phyloP scores from a whole-genome alignment of 495 filamentous ascomycete genomes.

The Xeromyces bisporus region DNA sequence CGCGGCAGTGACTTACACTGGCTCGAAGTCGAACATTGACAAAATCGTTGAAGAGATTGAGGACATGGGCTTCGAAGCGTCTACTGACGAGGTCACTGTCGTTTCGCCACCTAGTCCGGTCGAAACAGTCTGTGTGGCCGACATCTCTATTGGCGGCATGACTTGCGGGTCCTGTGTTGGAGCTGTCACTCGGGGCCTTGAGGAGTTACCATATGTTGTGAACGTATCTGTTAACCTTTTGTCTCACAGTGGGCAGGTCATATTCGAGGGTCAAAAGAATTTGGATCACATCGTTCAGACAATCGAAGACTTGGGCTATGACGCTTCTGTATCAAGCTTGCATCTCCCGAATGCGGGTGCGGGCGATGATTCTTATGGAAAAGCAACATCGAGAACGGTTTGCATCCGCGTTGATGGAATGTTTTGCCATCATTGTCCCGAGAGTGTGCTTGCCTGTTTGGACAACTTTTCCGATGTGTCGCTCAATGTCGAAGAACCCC shows the following conservation, averaged over 20 bases:
- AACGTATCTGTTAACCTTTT: conserved; percentile 53
- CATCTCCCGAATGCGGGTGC: conserved; percentile 5
- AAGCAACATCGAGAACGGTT: conserved; percentile 35
- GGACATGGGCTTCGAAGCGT: conserved; percentile 39
- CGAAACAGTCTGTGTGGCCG: conserved; percentile 26
- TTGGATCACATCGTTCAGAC: conserved; percentile 41
- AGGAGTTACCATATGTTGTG: conserved; percentile 44
- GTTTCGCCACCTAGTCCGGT: conserved; percentile 4
- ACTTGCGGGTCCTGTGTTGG: conserved; percentile 64
- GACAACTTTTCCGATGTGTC: conserved; percentile 24
- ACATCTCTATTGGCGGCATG: conserved; percentile 66
- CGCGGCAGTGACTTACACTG: conserved; percentile 30
- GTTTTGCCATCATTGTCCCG: conserved; percentile 74
- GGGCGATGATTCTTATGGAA: conserved; percentile 2
- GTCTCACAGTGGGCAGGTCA: conserved; percentile 51
- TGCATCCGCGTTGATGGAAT: conserved; percentile 62
- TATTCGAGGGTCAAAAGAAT: conserved; percentile 39
- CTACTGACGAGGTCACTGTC: conserved; percentile 25
- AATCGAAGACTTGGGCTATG: conserved; percentile 72
- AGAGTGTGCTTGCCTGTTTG: conserved; percentile 37
- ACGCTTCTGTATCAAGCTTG: conserved; percentile 38
- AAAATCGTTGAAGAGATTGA: conserved; percentile 33
- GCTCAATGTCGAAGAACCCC: conserved; percentile 30
- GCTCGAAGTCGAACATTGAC: conserved; percentile 22
- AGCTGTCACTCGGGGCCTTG: conserved; percentile 44